phyloP scores from a whole-genome alignment of 164 flowering plant genomes.

The Stephania japonica region DNA sequence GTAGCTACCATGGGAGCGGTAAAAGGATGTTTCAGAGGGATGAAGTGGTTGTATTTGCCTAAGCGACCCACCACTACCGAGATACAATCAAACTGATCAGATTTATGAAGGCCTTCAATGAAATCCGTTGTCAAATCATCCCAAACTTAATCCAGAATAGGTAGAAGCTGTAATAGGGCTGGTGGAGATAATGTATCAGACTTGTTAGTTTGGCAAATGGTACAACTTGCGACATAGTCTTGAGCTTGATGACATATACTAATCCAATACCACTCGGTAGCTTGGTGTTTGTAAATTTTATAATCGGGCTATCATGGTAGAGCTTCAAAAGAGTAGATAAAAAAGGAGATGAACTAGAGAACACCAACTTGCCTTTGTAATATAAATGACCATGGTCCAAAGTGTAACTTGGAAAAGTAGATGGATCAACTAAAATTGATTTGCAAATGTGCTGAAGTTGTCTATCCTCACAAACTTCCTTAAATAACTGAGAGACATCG shows the following conservation, averaged over 20 bases:
- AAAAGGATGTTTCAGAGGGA: neutral
- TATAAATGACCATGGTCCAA: no score
- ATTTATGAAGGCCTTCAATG: neutral
- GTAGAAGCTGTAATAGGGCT: neutral
- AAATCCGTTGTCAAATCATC: neutral
- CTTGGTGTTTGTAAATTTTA: no score
- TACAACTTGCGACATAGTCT: neutral
- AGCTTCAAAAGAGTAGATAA: neutral
- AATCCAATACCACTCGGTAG: no score
- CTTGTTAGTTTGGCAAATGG: neutral
- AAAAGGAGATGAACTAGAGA: neutral
- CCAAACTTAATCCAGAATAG: neutral
- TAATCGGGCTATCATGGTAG: no score
- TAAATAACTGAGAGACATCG: neutral
- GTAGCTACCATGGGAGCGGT: neutral
- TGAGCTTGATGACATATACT: neutral
- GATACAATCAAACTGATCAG: neutral
- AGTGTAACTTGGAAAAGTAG: no score
- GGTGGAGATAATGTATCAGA: neutral
- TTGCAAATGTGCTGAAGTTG: no score
- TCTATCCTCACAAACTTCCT: no score
- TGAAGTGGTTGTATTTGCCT: neutral
- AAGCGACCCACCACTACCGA: neutral
- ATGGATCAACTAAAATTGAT: no score
- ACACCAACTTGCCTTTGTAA: no score